These are phyloP conservation scores for Trypanosoma mega DNA, from an alignment of 208 protist genomes.

Conservation along the genomic window DNA sequence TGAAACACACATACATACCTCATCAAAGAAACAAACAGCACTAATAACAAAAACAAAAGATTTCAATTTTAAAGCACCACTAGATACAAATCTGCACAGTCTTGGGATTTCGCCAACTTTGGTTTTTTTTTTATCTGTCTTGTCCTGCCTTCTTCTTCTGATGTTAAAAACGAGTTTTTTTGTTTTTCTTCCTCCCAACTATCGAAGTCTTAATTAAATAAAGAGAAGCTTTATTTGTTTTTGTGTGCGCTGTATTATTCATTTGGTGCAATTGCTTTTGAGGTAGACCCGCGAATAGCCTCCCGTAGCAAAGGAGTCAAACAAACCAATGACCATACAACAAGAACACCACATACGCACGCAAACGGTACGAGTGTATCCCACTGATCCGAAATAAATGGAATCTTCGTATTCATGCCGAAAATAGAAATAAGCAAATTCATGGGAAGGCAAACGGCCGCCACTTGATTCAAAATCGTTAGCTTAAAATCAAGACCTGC, in stretches of 20 bases:
- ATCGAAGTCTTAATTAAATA: too few species aligned
- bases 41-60: neutral
- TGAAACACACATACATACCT: too few species aligned
- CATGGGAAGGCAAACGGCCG: constrained; percentile 81
- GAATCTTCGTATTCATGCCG: constrained; percentile 91
- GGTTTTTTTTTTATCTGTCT: too few species aligned
- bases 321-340: constrained; percentile 57
- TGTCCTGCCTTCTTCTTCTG: too few species aligned
- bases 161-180: neutral
- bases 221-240: neutral
- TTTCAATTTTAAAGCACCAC: neutral
- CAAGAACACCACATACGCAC: constrained; percentile 59
- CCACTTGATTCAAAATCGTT: constrained; percentile 72
- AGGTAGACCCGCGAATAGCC: constrained; percentile 34
- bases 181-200: neutral
- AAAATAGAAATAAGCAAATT: constrained; percentile 85
- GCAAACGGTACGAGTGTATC: constrained; percentile 60
- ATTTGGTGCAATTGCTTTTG: constrained; percentile 54
- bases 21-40: neutral
- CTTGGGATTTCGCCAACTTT: too few species aligned
- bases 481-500: constrained; percentile 84
- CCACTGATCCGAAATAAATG: constrained; percentile 60
- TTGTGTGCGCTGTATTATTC: too few species aligned
- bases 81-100: too few species aligned
- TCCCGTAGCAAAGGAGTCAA: constrained; percentile 54